Evolutionary conservation across 78 protist genomes (phyloP), one percentile per base, ranked within the genome.

Genomic region (Bodo saltans): DNA sequence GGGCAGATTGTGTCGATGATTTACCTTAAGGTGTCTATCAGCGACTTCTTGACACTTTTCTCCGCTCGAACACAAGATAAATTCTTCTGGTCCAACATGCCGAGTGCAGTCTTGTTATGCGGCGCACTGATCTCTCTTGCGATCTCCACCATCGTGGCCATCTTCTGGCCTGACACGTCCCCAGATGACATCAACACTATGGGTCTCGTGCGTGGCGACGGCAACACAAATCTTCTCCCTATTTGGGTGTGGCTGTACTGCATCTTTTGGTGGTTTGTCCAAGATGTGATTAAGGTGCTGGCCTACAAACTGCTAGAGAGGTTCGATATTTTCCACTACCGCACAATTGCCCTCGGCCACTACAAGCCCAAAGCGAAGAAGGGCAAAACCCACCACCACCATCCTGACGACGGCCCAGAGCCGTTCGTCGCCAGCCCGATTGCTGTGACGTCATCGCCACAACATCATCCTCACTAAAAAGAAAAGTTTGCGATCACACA

Each of bases 21-120:
- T 33, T 81, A 81, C 78, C 68, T 81, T 52, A 70, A 81, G 79
- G 70, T 81, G 52, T 40, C 85, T 40, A 37, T 81, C 78, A 27
- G 72, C 35, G 78, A 70, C 78, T 72, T 72, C 79, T 23, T 81
- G 35, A 81, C 85, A 70, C 70, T 81, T 37, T 81, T 81, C 78
- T 42, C 85, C n/a, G 60, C 72, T n/a, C 75, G 85, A 39, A 71
- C 85, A 29, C 85, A 71, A 33, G 35, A 42, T 33, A 23, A 27
- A 12, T 27, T 32, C 78, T 81, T 81, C 85, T 81, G 25, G 12
- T 2, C 71, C 34, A n/a, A 68, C 71, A 27, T 27, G 35, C 71
- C 71, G 71, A 17, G n/a, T 12, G 12, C 29, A 30, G 71, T 68
- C 71, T 11, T 68, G 8, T 68, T 68, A 2, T 27, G 25, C 34